Evolutionary conservation across 2,329 filamentous ascomycete species (phyloP).

Genomic region (Monosporascus sp.): DNA sequence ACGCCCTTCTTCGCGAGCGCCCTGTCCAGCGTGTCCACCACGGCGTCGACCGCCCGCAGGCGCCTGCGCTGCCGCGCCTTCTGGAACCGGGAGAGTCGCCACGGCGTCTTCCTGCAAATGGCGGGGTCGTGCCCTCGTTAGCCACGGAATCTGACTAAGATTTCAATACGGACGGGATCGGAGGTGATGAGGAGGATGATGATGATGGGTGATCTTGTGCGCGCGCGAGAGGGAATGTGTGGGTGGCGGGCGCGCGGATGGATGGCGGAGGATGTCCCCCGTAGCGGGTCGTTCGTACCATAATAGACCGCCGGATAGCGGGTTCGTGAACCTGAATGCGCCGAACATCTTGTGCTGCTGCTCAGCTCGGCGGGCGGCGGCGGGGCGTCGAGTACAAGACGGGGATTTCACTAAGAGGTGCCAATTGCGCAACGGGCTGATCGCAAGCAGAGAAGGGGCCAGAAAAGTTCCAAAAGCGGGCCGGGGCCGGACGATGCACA

Average conservation of each 20-base stretch:
- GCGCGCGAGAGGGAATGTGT: neutral
- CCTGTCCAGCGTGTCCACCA: conserved; percentile 77
- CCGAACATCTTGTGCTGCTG: conserved; percentile 64
- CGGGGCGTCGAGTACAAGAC: neutral
- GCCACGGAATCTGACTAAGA: no score
- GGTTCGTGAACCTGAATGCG: conserved; percentile 72
- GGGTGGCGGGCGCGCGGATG: neutral
- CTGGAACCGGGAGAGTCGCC: conserved; percentile 87
- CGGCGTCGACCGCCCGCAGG: conserved; percentile 76
- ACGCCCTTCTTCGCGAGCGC: conserved; percentile 71
- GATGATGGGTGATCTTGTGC: neutral
- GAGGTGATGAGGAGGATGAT: no score
- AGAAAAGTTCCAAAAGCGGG: neutral
- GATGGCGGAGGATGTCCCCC: neutral
- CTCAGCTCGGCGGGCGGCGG: conserved; percentile 3
- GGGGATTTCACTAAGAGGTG: neutral
- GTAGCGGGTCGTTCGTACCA: conserved; percentile 50
- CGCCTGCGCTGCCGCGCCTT: conserved; percentile 83
- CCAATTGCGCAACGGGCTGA: neutral
- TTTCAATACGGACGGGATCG: neutral
- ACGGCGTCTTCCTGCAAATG: conserved; percentile 77
- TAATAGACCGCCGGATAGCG: conserved; percentile 74
- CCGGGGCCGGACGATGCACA: neutral
- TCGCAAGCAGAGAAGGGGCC: neutral
- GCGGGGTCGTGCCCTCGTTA: no score